Conservation (phyloP, 352 stramenopile species). For the Globisporangium nodosum region DNA sequence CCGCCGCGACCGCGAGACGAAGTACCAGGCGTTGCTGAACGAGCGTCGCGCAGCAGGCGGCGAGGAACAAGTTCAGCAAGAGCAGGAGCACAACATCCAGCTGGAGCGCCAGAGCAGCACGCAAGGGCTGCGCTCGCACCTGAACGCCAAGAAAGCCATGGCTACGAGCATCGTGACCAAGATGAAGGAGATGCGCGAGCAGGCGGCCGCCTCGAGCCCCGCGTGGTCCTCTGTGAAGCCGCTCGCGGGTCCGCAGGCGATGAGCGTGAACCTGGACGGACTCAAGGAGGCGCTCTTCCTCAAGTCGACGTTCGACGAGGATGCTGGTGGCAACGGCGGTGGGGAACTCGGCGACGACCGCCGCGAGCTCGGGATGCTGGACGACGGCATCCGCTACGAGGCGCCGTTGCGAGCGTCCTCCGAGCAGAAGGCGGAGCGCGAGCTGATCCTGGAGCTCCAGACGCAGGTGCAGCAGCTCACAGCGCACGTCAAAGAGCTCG, state of each 20-base stretch:
- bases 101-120: conserved; percentile 7
- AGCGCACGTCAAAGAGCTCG: conserved; percentile 8
- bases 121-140: conserved; percentile 2
- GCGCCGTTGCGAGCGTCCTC: conserved; percentile 1
- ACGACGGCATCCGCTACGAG: conserved; percentile 15
- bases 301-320: conserved; percentile 15
- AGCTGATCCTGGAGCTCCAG: conserved; percentile 15
- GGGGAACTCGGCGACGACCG: neutral
- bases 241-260: conserved; percentile 4
- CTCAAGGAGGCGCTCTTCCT: conserved; percentile 15
- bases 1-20: neutral
- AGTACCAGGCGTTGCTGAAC: conserved; percentile 6
- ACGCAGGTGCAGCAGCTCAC: conserved; percentile 14
- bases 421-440: conserved; percentile 6
- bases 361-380: conserved; percentile 8
- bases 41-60: neutral
- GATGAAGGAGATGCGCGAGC: conserved; percentile 8
- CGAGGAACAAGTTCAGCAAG: neutral
- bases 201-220: conserved; percentile 6
- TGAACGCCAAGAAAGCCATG: conserved; percentile 9
- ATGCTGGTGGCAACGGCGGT: neutral
- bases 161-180: conserved; percentile 13
- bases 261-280: conserved; percentile 10
- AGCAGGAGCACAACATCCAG: neutral
- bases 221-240: conserved; percentile 10